Evolutionary conservation across 768 basidiomycete genomes (phyloP).

Genomic region (Trametes cinnabarina): DNA sequence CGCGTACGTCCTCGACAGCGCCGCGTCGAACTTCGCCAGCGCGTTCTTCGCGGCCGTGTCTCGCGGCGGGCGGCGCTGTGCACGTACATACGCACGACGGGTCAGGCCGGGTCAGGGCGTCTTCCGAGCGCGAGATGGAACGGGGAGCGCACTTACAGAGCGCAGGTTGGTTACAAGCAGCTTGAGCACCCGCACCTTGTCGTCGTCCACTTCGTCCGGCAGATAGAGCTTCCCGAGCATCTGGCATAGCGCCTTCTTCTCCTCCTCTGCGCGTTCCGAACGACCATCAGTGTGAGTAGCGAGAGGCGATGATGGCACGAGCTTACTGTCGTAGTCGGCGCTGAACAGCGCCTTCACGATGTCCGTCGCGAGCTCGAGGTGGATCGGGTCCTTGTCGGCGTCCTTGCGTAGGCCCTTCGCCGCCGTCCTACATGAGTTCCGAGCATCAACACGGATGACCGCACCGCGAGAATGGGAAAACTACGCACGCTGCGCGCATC

Average conservation of each 20-base stretch:
- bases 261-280: conserved; percentile 46
- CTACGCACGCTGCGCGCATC: conserved; percentile 60
- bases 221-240: conserved; percentile 54
- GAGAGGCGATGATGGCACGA: too few relatives aligned
- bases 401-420: conserved; percentile 43
- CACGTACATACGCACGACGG: not conserved
- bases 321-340: conserved; percentile 51
- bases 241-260: conserved; percentile 48
- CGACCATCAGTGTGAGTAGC: too few relatives aligned
- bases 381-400: conserved; percentile 40
- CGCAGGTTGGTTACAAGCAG: conserved; percentile 59
- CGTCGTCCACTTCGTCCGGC: conserved; percentile 68
- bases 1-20: conserved; percentile 69
- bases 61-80: conserved; percentile 55
- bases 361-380: conserved; percentile 55
- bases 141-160: conserved; percentile 40
- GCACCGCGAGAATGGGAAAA: conserved; percentile 15
- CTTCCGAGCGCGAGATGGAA: not conserved
- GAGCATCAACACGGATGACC: conserved; percentile 6
- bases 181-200: conserved; percentile 61
- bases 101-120: not conserved
- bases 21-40: conserved; percentile 64
- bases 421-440: not conserved
- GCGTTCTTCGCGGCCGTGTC: conserved; percentile 67
- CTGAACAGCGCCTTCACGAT: conserved; percentile 50